Evolutionary conservation across 371 early-diverging fungal genomes (phyloP), one percentile per base, ranked within the genome.

Genomic region (Apophysomyces elegans): DNA sequence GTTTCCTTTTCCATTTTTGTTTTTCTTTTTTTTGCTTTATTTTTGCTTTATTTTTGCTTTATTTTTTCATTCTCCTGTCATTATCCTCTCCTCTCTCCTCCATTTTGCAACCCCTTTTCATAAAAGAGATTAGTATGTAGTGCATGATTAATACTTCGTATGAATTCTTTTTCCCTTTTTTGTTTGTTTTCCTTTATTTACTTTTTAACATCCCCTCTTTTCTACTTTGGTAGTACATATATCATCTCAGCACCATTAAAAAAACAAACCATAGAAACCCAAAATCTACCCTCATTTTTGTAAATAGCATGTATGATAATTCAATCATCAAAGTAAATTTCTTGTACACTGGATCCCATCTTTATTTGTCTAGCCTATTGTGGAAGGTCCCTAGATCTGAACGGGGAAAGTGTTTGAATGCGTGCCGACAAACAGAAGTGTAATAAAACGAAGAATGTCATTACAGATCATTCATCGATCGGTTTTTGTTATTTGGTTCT

Each of bases 101-200:
- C 54, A 50, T 50, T 21, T 21, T 18, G 3, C 32, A 26, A 50
- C 54, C 54, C 21, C 54, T 26, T 50, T 50, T 50, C 54, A 50
- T 50, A 50, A 50, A 50, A 50, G 54, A 50, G 54, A 50, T 50
- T 50, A 50, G 41, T 50, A 50, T 50, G 54, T 50, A 50, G 54
- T 50, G 54, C 54, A 50, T 50, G 54, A 50, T 50, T 50, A 50
- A 50, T 50, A 50, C 54, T 50, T 50, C 54, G 54, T 50, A 50
- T 50, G 54, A 50, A 50, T 50, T 26, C 54, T 50, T 50, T 21
- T 50, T 50, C 21, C 21, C 11, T 21, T 21, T 21, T 18, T 50
- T 21, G 9, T 21, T 50, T 18, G 16, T 21, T 50, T 21, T 21
- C 11, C 5, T 21, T 18, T 50, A 18, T 21, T 50, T 47, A 14